phyloP scores from a whole-genome alignment of 78 protist species.

The Paulinella micropora region DNA sequence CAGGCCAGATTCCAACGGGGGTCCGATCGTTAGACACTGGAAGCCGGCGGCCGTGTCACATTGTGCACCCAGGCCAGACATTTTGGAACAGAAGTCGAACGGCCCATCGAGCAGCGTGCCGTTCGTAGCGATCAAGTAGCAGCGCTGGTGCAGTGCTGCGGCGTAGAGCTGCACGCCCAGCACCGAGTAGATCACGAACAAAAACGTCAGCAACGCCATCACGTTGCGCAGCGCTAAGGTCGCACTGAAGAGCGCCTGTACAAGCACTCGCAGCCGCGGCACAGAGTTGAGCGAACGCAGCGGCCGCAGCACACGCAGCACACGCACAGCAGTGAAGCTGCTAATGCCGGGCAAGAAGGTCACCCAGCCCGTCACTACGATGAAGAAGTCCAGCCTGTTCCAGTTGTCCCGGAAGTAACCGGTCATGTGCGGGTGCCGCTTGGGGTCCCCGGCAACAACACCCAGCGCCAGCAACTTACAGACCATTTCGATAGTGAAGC shows the following conservation, averaged over 20 bases:
- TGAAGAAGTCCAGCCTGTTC: background rate
- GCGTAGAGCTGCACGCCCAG: background rate
- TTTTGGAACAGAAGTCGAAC: background rate
- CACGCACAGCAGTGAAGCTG: background rate
- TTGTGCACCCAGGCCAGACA: background rate
- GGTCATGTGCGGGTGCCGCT: too few species aligned
- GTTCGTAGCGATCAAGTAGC: background rate
- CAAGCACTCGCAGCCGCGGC: background rate
- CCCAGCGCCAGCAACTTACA: too few species aligned
- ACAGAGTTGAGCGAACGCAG: background rate
- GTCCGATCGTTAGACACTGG: background rate
- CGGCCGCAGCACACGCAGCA: background rate
- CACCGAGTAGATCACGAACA: background rate
- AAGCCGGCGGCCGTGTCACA: background rate
- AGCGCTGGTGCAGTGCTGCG: background rate
- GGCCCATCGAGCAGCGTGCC: background rate
- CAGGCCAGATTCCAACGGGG: background rate
- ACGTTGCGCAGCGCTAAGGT: background rate
- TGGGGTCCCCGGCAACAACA: too few species aligned
- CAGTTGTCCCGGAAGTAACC: background rate
- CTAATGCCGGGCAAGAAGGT: background rate
- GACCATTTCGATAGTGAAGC: background rate
- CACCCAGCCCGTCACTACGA: background rate
- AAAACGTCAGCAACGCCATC: background rate
- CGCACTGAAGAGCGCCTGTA: background rate